Evolutionary conservation across 768 basidiomycete species (phyloP), one percentile per base, ranked within the genome.

Genomic region (Russula sp.): DNA sequence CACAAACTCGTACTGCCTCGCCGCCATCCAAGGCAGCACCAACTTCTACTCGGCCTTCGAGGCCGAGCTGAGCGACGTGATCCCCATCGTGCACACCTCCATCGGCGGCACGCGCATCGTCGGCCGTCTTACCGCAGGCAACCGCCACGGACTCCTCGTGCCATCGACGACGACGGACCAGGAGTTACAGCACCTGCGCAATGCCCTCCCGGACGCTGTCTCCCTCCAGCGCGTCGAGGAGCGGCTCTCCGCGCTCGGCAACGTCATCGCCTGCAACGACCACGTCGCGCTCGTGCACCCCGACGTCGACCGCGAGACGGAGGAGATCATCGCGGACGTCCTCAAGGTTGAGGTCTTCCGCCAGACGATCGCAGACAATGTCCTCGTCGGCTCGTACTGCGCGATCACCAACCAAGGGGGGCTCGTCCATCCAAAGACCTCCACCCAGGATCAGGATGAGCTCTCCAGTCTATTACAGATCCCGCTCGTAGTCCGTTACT

Each of bases 21-120:
- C 84, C 70, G 93, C 94, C 66, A 84, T 98, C 72, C 89, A 94
- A 74, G 90, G 95, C 75, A 90, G 93, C 76, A 87, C 94, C 67
- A 98, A 98, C 78, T 99, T 99, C 71, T 96, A 95, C 81, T 97
- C 94, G 31, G 89, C 93, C 16, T 98, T 98, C 74, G 95, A 99
- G 81, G 84, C 87, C 68, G 95, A 98, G 71, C 85, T 95, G 44
- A 85, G 85, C 61, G 96, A 96, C 71, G 87, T 97, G 61, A 82
- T 98, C 71, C 96, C 96, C 63, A 91, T 98, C 77, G 90, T 98
- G 56, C 93, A 98, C 79, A 94, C 95, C 20, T 91, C 86, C 72
- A 96, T 98, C 74, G 93, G 83, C 34, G 96, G 96, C 18, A 98
- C 92, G 13, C 85, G 96, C 60, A 97, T 98, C 70, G 76, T 99